A percentile compares a stretch with the other conserved stretches of the same genome.
phyloP scores from a whole-genome alignment of 1,284 basidiomycete species.

The Hemileia vastatrix region DNA sequence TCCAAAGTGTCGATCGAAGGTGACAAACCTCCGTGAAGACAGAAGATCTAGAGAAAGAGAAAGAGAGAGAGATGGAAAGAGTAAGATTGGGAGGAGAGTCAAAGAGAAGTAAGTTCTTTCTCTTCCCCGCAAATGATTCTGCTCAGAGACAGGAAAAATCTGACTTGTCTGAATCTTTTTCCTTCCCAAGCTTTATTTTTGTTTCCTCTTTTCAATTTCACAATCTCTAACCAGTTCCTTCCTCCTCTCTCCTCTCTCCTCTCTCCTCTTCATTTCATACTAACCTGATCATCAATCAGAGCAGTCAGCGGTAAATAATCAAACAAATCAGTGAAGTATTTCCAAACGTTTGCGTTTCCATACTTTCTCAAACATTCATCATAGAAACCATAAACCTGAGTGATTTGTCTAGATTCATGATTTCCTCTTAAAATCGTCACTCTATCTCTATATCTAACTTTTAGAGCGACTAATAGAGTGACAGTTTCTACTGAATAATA shows the following conservation, averaged over 20 bases:
- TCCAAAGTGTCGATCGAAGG: constrained; percentile 44
- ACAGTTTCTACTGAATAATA: constrained; percentile 45
- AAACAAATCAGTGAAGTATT: constrained; percentile 44
- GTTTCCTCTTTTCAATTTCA: too few species aligned
- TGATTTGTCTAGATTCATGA: constrained; percentile 44
- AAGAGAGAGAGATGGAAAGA: too few species aligned
- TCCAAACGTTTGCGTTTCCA: constrained; percentile 44
- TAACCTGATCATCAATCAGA: constrained; percentile 40
- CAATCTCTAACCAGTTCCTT: too few species aligned
- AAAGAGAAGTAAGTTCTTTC: too few species aligned
- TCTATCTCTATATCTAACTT: constrained; percentile 42
- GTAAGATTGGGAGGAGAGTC: too few species aligned
- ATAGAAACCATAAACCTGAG: constrained; percentile 45
- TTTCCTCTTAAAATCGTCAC: constrained; percentile 43
- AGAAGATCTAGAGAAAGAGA: constrained; percentile 34
- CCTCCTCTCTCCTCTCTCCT: too few species aligned
- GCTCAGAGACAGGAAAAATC: too few species aligned
- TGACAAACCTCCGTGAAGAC: constrained; percentile 42
- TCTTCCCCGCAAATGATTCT: too few species aligned
- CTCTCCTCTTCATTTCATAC: constrained; percentile 5
- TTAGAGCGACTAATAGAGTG: constrained; percentile 42
- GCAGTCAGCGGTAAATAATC: constrained; percentile 43
- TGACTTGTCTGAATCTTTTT: too few species aligned
- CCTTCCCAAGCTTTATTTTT: too few species aligned
- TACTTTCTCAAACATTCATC: constrained; percentile 44